Conservation (phyloP, 75 land plant species). For the Pseudotsuga menziesii region DNA sequence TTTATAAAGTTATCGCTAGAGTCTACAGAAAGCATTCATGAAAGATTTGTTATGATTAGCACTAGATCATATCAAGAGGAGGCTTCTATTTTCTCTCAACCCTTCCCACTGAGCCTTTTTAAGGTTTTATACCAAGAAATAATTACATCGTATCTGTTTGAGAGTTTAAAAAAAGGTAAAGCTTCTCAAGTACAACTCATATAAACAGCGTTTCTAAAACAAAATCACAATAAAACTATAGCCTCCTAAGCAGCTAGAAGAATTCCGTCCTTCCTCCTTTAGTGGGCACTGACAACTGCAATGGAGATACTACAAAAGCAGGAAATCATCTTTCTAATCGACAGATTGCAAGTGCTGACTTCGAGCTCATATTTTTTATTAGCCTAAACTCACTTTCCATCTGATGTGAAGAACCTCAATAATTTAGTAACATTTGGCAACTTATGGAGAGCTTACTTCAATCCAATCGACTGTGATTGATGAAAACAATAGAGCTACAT, state of each 20-base stretch:
- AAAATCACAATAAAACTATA: neutral
- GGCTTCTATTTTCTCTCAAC: neutral
- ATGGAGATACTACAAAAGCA: neutral
- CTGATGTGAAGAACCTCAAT: neutral
- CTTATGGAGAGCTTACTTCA: neutral
- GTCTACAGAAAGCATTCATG: too few relatives aligned
- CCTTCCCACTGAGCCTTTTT: neutral
- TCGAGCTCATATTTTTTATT: too few relatives aligned
- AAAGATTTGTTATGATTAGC: neutral
- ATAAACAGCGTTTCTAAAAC: neutral
- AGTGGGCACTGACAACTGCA: neutral
- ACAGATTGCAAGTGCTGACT: too few relatives aligned
- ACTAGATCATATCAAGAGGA: neutral
- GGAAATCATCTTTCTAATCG: too few relatives aligned
- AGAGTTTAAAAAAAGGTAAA: neutral
- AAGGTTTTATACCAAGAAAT: neutral
- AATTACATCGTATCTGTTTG: neutral
- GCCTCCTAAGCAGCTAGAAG: neutral
- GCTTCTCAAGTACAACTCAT: neutral
- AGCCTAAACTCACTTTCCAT: neutral
- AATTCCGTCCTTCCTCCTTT: neutral
- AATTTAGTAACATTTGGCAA: neutral
- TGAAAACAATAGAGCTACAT: neutral
- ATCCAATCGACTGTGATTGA: too few relatives aligned
- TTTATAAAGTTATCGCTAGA: neutral